These are phyloP conservation scores for Cryphonectria naterciae DNA, from an alignment of 2,329 filamentous ascomycete genomes.

Conservation along the genomic window DNA sequence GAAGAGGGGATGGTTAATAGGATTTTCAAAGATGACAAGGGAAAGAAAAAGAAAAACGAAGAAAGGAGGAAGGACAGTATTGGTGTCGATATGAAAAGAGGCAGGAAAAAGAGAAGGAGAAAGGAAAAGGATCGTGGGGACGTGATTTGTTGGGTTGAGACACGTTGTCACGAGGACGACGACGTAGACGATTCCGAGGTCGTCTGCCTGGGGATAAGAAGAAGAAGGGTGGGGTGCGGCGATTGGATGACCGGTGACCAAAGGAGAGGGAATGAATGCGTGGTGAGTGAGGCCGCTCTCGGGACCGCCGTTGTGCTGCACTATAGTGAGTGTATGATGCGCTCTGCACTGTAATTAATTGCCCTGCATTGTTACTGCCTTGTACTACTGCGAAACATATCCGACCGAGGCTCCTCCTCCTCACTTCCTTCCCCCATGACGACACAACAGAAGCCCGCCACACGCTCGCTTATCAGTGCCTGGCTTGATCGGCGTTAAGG, in stretches of 20 bases:
- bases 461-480: conserved; percentile 2
- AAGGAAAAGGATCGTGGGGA: background rate
- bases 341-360: background rate
- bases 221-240: background rate
- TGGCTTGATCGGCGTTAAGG: conserved; percentile 5
- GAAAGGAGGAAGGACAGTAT: background rate
- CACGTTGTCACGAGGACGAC: background rate
- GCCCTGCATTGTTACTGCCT: background rate
- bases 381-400: background rate
- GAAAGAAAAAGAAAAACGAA: no score
- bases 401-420: background rate
- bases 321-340: no score
- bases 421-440: background rate
- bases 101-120: background rate
- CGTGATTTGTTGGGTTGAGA: background rate
- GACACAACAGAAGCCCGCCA: background rate
- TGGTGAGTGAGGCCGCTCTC: background rate
- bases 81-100: background rate
- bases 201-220: background rate
- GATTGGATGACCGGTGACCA: background rate
- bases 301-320: background rate
- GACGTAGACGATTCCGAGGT: background rate
- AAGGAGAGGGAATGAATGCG: background rate
- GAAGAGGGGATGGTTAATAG: background rate
- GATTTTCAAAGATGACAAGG: background rate